Evolutionary conservation across 148 eudicot genomes (phyloP).

Genomic region (Bassia scoparia): DNA sequence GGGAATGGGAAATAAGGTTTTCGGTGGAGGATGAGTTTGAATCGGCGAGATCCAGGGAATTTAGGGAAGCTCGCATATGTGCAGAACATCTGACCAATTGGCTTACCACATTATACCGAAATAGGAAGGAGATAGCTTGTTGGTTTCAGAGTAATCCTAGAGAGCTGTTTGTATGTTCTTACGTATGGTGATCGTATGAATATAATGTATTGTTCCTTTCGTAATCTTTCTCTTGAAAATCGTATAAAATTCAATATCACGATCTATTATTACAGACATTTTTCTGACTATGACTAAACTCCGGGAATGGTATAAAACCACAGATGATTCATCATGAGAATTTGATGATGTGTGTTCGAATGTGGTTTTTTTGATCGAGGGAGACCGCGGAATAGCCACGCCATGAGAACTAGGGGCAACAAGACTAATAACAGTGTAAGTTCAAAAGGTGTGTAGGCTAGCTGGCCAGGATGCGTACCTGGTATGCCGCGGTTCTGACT

Average conservation of each 20-base stretch:
- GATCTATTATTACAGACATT: no score
- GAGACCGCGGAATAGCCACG: conserved; percentile 48
- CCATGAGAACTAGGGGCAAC: conserved; percentile 61
- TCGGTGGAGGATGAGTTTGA: conserved; percentile 53
- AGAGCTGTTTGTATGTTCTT: conserved; percentile 56
- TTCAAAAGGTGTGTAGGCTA: conserved; percentile 48
- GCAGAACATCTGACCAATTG: conserved; percentile 58
- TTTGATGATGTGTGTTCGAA: background rate
- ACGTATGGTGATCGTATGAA: conserved; percentile 62
- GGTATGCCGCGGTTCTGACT: conserved; percentile 41
- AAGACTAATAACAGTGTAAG: conserved; percentile 53
- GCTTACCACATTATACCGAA: conserved; percentile 70
- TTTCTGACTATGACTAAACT: no score
- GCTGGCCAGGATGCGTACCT: conserved; percentile 65
- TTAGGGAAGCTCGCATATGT: conserved; percentile 45
- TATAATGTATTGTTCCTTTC: background rate
- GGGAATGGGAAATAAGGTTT: conserved; percentile 55
- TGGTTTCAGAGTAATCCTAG: conserved; percentile 59
- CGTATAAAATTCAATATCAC: background rate
- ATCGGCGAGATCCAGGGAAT: conserved; percentile 40
- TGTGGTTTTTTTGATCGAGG: conserved; percentile 43
- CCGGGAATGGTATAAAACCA: no score
- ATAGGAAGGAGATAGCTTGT: conserved; percentile 74
- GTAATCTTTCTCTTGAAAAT: no score
- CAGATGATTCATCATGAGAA: background rate